phyloP scores from a whole-genome alignment of 1,284 basidiomycete genomes.

The Tetrapyrgos nigripes region DNA sequence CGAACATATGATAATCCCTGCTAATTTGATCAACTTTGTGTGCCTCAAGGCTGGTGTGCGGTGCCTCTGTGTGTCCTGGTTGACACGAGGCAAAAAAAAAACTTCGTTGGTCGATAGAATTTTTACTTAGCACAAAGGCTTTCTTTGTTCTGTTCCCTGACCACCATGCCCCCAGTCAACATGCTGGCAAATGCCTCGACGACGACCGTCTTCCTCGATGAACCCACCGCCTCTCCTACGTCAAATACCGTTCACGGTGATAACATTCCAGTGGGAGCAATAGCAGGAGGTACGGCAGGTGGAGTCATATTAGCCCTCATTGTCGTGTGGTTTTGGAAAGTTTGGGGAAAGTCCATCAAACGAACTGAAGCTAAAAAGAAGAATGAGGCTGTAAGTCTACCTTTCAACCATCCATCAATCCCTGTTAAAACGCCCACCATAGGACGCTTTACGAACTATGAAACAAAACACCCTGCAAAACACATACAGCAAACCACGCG shows the following conservation, averaged over 20 bases:
- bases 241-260: conserved; percentile 17
- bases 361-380: conserved; percentile 41
- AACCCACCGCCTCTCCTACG: conserved; percentile 19
- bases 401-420: neutral
- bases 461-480: conserved; percentile 48
- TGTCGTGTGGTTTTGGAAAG: conserved; percentile 51
- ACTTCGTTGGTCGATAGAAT: too few relatives aligned
- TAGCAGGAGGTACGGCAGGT: conserved; percentile 55
- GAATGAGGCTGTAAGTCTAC: conserved; percentile 45
- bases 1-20: neutral
- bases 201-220: conserved; percentile 36
- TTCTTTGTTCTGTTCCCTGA: neutral
- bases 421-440: neutral
- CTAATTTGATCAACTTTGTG: neutral
- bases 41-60: neutral
- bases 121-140: neutral
- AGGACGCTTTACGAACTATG: conserved; percentile 27
- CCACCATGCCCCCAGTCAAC: conserved; percentile 5
- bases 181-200: conserved; percentile 23
- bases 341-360: conserved; percentile 55
- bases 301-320: conserved; percentile 54
- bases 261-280: conserved; percentile 51
- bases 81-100: conserved; percentile 12
- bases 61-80: neutral
- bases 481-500: conserved; percentile 27